Percentiles rank a stretch among this genome's conserved stretches.
Evolutionary conservation across 768 basidiomycete genomes (phyloP).

Genomic region (Termitomyces sp.): DNA sequence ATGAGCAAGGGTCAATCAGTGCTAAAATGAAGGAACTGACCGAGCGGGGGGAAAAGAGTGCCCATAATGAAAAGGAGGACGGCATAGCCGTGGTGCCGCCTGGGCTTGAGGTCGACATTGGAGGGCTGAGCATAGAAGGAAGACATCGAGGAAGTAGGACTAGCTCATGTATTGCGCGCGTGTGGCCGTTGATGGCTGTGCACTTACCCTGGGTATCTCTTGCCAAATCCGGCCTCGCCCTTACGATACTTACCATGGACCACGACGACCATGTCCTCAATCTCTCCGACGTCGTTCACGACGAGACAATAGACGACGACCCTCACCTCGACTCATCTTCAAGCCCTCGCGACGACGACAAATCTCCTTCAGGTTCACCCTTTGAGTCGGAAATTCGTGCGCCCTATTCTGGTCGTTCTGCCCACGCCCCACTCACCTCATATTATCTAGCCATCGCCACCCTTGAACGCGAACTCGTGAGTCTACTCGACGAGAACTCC

Average conservation of each 20-base stretch:
- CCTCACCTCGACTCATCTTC: constrained; percentile 27
- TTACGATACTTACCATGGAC: constrained; percentile 30
- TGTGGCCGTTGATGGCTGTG: background rate
- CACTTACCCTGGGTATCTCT: constrained; percentile 14
- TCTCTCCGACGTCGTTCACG: constrained; percentile 82
- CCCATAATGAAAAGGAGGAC: constrained; percentile 82
- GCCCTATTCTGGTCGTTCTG: constrained; percentile 25
- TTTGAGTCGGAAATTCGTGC: constrained; percentile 33
- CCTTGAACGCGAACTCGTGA: constrained; percentile 74
- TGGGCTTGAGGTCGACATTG: constrained; percentile 62
- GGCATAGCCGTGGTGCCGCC: constrained; percentile 74
- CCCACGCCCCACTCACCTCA: constrained; percentile 31
- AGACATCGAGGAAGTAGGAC: constrained; percentile 9
- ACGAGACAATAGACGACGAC: constrained; percentile 65
- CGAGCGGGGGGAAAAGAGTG: constrained; percentile 88
- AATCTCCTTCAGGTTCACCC: constrained; percentile 22
- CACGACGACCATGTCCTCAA: constrained; percentile 64
- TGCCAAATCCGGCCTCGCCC: constrained; percentile 13
- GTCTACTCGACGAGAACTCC: constrained; percentile 69
- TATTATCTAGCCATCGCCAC: constrained; percentile 63
- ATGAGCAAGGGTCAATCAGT: constrained; percentile 1
- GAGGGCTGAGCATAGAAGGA: constrained; percentile 31
- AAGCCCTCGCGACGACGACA: constrained; percentile 24
- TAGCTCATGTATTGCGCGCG: background rate
- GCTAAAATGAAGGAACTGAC: constrained; percentile 34